Base-by-base conservation (phyloP, 768 basidiomycete genomes). In the Serendipita sp. region DNA sequence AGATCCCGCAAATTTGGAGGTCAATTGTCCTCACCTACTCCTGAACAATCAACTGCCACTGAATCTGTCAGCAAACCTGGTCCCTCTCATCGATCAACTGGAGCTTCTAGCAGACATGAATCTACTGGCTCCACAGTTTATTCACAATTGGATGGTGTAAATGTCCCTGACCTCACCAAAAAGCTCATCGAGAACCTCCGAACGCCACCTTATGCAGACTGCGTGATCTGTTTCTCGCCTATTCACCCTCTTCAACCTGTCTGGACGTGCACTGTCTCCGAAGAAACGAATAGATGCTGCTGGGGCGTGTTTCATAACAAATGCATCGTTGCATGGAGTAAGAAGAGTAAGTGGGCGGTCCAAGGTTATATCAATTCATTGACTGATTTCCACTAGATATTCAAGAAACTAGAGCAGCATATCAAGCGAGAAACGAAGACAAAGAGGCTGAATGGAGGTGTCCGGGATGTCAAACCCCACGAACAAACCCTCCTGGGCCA, bases 241-340 rank as follows among this genome's bases (percentile, higher is more conserved):
- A 84, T 97, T 46, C 81, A 83, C 38, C 91, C 91, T 1, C 81
- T 81, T 2, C 85, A 95, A 64, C 80, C 83, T 2, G 90, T 85
- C 0, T 94, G 92, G 89, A 92, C 89, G 0, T 97, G 95, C 73
- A 84, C 86, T 7, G 85, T 86, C 2, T 78, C 81, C 0, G 78
- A 78, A n/a, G 76, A 80, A 1, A 74, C 79, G 8, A 67, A 79
- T 35, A 84, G 84, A 66, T 89, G 84, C 69, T 98, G 95, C 70
- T 95, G 89, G 85, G 89, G 84, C 10, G 84, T 89, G 0, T 93
- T 96, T 70, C 95, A 98, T 74, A 77, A 95, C 28, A 86, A 85
- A 69, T 97, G 95, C 70, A 88, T 97, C 68, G 79, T 81, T 5
- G 80, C 87, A 0, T 98, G 95, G 95, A 92, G 91, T 0, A 75